A percentile compares a stretch with the other conserved stretches of the same genome.
Conservation (phyloP, 192 early-diverging fungal genomes). For the Backusella circina region DNA sequence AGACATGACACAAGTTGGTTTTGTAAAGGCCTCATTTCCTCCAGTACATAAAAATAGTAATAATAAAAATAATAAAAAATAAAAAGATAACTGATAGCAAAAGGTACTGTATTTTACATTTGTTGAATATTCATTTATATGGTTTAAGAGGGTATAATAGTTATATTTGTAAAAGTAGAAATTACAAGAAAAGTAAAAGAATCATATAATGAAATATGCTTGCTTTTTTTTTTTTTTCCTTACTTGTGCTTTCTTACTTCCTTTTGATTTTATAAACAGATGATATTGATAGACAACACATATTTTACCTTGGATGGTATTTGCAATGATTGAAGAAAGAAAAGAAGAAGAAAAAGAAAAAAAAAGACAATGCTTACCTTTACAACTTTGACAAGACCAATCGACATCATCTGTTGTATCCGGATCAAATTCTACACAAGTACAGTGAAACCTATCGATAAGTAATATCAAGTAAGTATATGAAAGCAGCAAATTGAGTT, state of each 20-base stretch:
- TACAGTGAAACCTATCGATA: slow-evolving; percentile 30
- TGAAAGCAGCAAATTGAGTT: not conserved
- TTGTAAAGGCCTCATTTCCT: not conserved
- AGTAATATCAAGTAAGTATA: not conserved
- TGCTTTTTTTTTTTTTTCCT: not conserved
- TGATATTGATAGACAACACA: not conserved
- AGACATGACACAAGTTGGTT: not conserved
- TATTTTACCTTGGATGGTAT: not conserved
- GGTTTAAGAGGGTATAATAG: slow-evolving; percentile 5
- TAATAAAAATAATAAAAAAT: not conserved
- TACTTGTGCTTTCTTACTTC: not conserved
- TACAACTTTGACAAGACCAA: slow-evolving; percentile 27
- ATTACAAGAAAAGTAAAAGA: not conserved
- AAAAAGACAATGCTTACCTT: not conserved
- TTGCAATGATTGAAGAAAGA: not conserved
- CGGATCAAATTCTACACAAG: slow-evolving; percentile 27
- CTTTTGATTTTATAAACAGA: not conserved
- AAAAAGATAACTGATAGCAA: not conserved
- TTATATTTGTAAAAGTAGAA: not conserved
- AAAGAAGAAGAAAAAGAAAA: not conserved
- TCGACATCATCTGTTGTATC: slow-evolving; percentile 32
- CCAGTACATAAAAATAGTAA: not conserved
- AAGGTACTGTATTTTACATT: not conserved
- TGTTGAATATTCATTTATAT: slow-evolving; percentile 1
- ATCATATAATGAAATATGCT: not conserved